phyloP scores from a whole-genome alignment of 768 basidiomycete species.

The Hortiboletus campestris region DNA sequence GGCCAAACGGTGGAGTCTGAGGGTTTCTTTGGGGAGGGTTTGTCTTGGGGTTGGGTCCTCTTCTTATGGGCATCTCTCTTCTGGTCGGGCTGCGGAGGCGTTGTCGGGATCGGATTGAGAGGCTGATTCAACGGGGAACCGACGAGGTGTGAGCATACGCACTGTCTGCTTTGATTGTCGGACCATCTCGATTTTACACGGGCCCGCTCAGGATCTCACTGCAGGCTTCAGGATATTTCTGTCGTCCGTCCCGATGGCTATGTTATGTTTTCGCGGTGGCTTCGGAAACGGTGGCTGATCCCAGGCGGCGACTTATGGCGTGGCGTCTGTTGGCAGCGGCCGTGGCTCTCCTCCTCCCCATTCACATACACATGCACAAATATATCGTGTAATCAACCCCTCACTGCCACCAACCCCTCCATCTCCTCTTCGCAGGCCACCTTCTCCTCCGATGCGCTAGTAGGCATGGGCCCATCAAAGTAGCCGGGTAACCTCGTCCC shows the following conservation, averaged over 20 bases:
- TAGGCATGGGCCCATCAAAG: constrained; percentile 24
- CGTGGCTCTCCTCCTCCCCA: constrained; percentile 13
- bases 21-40: constrained; percentile 51
- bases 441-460: not conserved
- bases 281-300: constrained; percentile 27
- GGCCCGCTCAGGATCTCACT: constrained; percentile 22
- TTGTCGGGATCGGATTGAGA: constrained; percentile 6
- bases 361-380: constrained; percentile 21
- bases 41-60: constrained; percentile 37
- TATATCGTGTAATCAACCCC: constrained; percentile 24
- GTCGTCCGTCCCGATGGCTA: constrained; percentile 5
- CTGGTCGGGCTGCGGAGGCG: constrained; percentile 35
- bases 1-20: constrained; percentile 63
- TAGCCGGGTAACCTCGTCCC: constrained; percentile 44
- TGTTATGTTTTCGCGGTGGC: constrained; percentile 12
- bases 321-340: constrained; percentile 21
- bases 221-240: not conserved
- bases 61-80: constrained; percentile 44
- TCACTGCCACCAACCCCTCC: not conserved
- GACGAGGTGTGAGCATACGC: constrained; percentile 20
- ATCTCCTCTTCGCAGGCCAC: not conserved
- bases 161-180: constrained; percentile 36
- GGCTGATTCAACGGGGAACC: constrained; percentile 22
- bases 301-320: constrained; percentile 26
- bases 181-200: constrained; percentile 23